Conservation (phyloP, 768 basidiomycete genomes). For the Tulasnella sp. region DNA sequence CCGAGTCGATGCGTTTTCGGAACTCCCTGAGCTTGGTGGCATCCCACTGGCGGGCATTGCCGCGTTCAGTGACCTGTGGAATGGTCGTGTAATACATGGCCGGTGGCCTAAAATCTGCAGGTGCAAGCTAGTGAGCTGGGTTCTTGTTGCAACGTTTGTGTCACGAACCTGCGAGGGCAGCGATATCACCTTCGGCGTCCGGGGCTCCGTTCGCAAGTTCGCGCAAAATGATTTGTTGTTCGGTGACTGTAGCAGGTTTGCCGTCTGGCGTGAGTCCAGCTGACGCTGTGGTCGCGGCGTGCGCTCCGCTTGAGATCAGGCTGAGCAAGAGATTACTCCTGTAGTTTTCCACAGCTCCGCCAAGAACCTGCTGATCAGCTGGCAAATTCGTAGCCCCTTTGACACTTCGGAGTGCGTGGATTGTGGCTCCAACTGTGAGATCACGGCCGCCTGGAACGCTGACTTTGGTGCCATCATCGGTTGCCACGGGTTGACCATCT, state of each 20-base stretch:
- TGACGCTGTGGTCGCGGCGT: slow-evolving; percentile 50
- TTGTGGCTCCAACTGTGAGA: slow-evolving; percentile 80
- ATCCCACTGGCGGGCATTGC: slow-evolving; percentile 86
- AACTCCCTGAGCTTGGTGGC: slow-evolving; percentile 90
- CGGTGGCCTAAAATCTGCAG: slow-evolving; percentile 82
- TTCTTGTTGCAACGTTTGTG: background rate
- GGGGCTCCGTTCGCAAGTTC: slow-evolving; percentile 74
- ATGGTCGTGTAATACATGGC: slow-evolving; percentile 97
- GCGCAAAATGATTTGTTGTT: slow-evolving; percentile 96
- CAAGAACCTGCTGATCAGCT: slow-evolving; percentile 88
- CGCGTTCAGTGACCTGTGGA: slow-evolving; percentile 79
- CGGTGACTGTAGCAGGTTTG: slow-evolving; percentile 74
- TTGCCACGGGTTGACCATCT: slow-evolving; percentile 43
- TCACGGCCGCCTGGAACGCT: slow-evolving; percentile 80
- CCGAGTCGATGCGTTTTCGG: slow-evolving; percentile 90
- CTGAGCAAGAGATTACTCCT: slow-evolving; percentile 85
- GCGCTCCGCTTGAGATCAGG: slow-evolving; percentile 75
- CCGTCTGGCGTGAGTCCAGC: slow-evolving; percentile 57
- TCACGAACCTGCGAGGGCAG: slow-evolving; percentile 76
- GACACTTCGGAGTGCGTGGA: slow-evolving; percentile 78
- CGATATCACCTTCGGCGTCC: slow-evolving; percentile 81
- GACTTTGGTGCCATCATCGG: slow-evolving; percentile 45
- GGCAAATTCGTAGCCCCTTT: slow-evolving; percentile 91
- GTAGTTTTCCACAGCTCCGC: slow-evolving; percentile 91
- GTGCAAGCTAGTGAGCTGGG: slow-evolving; percentile 3